These are phyloP conservation scores for Diaporthe longicolla DNA, from an alignment of 2,329 filamentous ascomycete genomes.

Conservation along the genomic window DNA sequence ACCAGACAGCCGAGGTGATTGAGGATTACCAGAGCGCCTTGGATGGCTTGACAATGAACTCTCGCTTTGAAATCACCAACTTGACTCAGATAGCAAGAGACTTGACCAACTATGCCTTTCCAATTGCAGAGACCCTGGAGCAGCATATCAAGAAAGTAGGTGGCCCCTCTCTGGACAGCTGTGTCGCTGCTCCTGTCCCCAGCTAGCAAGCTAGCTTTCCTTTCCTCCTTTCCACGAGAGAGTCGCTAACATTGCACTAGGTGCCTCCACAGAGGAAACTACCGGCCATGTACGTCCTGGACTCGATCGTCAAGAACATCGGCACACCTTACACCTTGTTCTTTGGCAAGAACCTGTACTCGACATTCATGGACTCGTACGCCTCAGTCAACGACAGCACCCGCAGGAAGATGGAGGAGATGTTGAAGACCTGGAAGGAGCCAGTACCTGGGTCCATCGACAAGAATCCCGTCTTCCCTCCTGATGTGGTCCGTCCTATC, in stretches of 20 bases:
- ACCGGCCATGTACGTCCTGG: constrained; percentile 95
- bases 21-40: constrained; percentile 95
- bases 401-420: constrained; percentile 93
- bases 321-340: constrained; percentile 97
- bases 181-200: constrained; percentile 36
- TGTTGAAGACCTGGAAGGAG: constrained; percentile 98
- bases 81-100: constrained; percentile 97
- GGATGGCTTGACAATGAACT: constrained; percentile 91
- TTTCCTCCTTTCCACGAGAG: background rate
- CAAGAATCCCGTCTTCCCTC: constrained; percentile 90
- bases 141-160: constrained; percentile 96
- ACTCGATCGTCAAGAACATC: constrained; percentile 98
- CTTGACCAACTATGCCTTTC: constrained; percentile 94
- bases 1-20: constrained; percentile 84
- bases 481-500: constrained; percentile 89
- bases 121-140: constrained; percentile 90
- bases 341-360: constrained; percentile 90
- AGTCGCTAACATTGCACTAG: constrained; percentile 64
- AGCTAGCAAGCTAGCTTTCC: background rate
- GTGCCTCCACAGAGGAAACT: constrained; percentile 90
- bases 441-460: constrained; percentile 95
- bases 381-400: constrained; percentile 87
- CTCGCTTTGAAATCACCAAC: constrained; percentile 96
- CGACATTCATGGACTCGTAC: constrained; percentile 97
- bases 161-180: constrained; percentile 45